These are phyloP conservation scores for Wickerhamiella qilinensis DNA, from an alignment of 805 yeast species.

Conservation along the genomic window DNA sequence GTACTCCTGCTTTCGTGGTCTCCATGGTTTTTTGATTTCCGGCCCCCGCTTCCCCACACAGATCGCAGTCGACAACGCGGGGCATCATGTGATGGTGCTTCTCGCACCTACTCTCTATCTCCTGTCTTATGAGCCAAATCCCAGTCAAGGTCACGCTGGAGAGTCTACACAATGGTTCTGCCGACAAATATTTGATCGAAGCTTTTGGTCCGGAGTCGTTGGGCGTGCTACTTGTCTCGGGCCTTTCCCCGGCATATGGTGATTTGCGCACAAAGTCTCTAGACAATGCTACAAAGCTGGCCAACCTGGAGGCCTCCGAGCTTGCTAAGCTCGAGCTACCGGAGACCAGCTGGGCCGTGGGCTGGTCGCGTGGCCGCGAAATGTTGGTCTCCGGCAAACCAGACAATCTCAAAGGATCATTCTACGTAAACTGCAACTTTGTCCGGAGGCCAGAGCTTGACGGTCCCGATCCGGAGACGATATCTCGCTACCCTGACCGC, in stretches of 20 bases:
- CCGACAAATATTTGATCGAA: conserved; percentile 20
- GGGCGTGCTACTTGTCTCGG: conserved; percentile 34
- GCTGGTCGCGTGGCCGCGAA: conserved; percentile 49
- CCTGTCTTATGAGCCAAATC: no score
- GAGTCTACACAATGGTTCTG: conserved; percentile 19
- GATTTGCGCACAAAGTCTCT: conserved; percentile 30
- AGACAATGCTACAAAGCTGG: conserved; percentile 27
- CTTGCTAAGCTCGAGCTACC: conserved; percentile 29
- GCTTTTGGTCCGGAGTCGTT: conserved; percentile 43
- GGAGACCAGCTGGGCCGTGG: conserved; percentile 37
- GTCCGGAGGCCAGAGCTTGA: conserved; percentile 28
- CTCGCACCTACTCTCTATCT: no score
- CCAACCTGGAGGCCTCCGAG: conserved; percentile 23
- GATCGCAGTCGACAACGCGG: no score
- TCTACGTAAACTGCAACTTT: conserved; percentile 42
- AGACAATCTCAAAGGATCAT: conserved; percentile 40
- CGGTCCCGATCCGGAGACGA: conserved; percentile 25
- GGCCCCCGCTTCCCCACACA: no score
- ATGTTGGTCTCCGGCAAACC: conserved; percentile 29
- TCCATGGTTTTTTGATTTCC: no score
- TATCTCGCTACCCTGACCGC: conserved; percentile 20
- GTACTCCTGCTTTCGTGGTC: no score
- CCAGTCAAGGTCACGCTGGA: background rate
- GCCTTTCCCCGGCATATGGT: conserved; percentile 26
- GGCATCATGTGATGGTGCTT: no score